Conservation (phyloP, 2,329 filamentous ascomycete genomes). For the Paracorniculantispora psalliotae region DNA sequence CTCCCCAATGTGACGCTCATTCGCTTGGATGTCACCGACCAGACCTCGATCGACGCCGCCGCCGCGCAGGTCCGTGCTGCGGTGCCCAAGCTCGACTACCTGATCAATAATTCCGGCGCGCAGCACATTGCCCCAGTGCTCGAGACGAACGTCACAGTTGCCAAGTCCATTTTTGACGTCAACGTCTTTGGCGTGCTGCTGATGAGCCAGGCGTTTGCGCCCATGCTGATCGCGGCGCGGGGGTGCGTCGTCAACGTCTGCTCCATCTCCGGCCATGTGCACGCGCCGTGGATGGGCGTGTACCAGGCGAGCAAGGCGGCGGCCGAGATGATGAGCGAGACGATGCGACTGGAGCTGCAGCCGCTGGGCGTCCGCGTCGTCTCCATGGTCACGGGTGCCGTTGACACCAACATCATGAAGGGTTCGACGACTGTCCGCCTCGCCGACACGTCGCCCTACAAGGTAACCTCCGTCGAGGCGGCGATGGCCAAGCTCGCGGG, state of each 20-base stretch:
- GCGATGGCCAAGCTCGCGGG: neutral
- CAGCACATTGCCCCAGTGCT: neutral
- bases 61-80: neutral
- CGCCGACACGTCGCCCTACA: neutral
- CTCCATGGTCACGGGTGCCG: neutral
- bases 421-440: neutral
- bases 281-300: neutral
- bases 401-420: neutral
- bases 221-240: constrained; percentile 20
- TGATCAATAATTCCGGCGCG: neutral
- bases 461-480: neutral
- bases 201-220: neutral
- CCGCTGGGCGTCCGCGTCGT: neutral
- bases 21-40: neutral
- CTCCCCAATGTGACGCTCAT: neutral
- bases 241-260: constrained; percentile 13
- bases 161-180: neutral
- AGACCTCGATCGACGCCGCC: neutral
- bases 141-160: neutral
- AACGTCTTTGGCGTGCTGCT: neutral
- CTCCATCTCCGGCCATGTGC: neutral
- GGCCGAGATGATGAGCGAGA: neutral
- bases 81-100: neutral
- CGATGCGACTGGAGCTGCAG: neutral
- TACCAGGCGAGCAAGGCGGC: neutral